These are phyloP conservation scores for Pichia exigua DNA, from an alignment of 805 yeast genomes.

Conservation along the genomic window DNA sequence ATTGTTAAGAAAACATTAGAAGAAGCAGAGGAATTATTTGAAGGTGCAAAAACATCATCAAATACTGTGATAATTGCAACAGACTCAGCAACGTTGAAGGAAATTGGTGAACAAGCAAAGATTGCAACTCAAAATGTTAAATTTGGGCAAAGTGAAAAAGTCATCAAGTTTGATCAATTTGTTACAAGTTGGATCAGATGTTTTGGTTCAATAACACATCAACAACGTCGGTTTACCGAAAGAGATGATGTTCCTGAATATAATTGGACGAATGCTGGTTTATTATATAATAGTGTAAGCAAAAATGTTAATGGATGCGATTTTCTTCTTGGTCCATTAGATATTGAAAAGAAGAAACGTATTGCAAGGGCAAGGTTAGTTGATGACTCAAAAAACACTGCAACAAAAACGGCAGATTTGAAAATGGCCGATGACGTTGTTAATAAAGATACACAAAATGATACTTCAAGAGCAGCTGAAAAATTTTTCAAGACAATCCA, in stretches of 20 bases:
- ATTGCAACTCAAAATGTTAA: slow-evolving; percentile 55
- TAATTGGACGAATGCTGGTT: slow-evolving; percentile 57
- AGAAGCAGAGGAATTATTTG: slow-evolving; percentile 41
- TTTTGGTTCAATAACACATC: slow-evolving; percentile 19
- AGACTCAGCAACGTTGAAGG: slow-evolving; percentile 58
- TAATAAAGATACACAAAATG: slow-evolving; percentile 40
- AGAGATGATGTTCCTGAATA: slow-evolving; percentile 23
- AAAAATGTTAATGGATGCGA: slow-evolving; percentile 43
- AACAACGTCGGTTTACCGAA: not conserved
- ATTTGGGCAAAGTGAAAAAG: slow-evolving; percentile 47
- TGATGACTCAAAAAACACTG: slow-evolving; percentile 34
- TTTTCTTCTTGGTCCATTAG: slow-evolving; percentile 66
- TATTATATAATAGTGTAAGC: slow-evolving; percentile 40
- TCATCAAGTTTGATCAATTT: slow-evolving; percentile 43
- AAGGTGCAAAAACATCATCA: slow-evolving; percentile 30
- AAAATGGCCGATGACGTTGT: slow-evolving; percentile 46
- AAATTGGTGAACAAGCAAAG: slow-evolving; percentile 55
- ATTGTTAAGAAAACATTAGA: slow-evolving; percentile 38
- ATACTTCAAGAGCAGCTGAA: slow-evolving; percentile 57
- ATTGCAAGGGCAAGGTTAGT: slow-evolving; percentile 28
- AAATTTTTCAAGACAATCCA: slow-evolving; percentile 33
- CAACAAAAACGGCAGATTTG: slow-evolving; percentile 45
- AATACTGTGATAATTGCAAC: slow-evolving; percentile 41
- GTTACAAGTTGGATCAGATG: slow-evolving; percentile 32
- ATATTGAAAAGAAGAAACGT: slow-evolving; percentile 46